Percentiles rank a stretch among this genome's conserved stretches.
Conservation (phyloP, 441 rosid species). For the Capsella rubella region DNA sequence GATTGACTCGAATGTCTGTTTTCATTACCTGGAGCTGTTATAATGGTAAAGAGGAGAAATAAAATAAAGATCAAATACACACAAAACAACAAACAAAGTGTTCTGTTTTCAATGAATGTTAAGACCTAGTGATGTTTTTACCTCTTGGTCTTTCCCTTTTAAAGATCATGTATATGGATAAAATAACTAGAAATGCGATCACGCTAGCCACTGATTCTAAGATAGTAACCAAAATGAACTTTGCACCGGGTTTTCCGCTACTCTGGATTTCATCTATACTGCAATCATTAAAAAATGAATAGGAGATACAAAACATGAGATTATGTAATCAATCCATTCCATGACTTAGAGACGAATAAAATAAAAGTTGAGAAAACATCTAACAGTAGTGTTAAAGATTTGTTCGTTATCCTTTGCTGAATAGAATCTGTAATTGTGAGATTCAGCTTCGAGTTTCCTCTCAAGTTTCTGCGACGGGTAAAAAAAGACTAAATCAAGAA, state of each 20-base stretch:
- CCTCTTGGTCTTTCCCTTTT: slow-evolving; percentile 38
- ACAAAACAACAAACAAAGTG: too few species aligned
- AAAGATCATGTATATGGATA: slow-evolving; percentile 23
- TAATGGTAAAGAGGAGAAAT: not conserved
- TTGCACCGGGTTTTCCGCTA: not conserved
- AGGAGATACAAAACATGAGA: not conserved
- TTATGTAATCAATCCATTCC: not conserved
- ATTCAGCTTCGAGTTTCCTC: slow-evolving; percentile 43
- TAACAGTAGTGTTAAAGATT: slow-evolving; percentile 31
- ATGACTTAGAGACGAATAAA: not conserved
- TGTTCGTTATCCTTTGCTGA: slow-evolving; percentile 3
- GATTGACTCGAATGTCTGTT: slow-evolving; percentile 6
- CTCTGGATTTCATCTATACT: slow-evolving; percentile 4
- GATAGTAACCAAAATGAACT: slow-evolving; percentile 17
- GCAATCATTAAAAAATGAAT: not conserved
- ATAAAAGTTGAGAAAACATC: not conserved
- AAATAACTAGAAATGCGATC: slow-evolving; percentile 15
- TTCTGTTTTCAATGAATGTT: not conserved
- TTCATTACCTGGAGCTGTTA: slow-evolving; percentile 9
- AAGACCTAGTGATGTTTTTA: not conserved
- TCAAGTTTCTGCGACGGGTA: slow-evolving; percentile 46
- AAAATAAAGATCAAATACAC: not conserved
- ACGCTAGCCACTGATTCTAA: slow-evolving; percentile 29
- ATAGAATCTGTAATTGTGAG: slow-evolving; percentile 39
- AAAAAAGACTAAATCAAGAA: not conserved